These are phyloP conservation scores for Paraphoma sp. DNA, from an alignment of 2,329 filamentous ascomycete genomes.

Conservation along the genomic window DNA sequence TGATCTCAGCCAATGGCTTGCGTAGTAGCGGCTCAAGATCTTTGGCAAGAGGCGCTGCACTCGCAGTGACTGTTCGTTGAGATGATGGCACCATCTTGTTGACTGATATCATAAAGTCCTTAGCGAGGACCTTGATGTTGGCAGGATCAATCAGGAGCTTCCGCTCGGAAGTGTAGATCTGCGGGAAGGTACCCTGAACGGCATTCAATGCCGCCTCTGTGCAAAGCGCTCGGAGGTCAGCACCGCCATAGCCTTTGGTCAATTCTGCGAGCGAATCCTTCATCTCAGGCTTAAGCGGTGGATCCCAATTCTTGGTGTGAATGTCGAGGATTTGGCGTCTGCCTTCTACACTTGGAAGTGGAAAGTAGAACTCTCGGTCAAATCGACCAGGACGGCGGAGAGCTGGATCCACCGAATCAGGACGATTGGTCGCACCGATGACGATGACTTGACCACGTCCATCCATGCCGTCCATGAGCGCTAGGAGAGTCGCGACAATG, in stretches of 20 bases:
- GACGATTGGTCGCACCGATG: slow-evolving; percentile 97
- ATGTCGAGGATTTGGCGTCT: slow-evolving; percentile 91
- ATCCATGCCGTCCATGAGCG: slow-evolving; percentile 59
- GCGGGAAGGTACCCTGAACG: slow-evolving; percentile 92
- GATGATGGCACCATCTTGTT: slow-evolving; percentile 97
- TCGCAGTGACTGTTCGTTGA: slow-evolving; percentile 84
- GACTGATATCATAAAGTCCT: slow-evolving; percentile 96
- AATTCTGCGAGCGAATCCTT: slow-evolving; percentile 83
- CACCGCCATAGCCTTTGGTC: slow-evolving; percentile 96
- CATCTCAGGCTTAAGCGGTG: slow-evolving; percentile 74
- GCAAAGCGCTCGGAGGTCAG: slow-evolving; percentile 89
- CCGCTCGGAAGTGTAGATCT: slow-evolving; percentile 90
- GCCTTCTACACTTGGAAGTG: slow-evolving; percentile 80
- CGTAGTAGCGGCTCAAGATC: slow-evolving; percentile 82
- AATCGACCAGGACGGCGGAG: slow-evolving; percentile 92
- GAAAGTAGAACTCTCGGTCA: slow-evolving; percentile 98
- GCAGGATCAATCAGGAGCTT: slow-evolving; percentile 88
- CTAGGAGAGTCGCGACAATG: slow-evolving; percentile 67
- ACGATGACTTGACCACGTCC: slow-evolving; percentile 84
- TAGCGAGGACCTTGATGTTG: slow-evolving; percentile 84
- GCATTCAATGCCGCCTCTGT: slow-evolving; percentile 96
- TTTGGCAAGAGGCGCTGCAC: slow-evolving; percentile 79
- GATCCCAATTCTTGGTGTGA: slow-evolving; percentile 92
- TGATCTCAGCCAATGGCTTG: slow-evolving; percentile 73
- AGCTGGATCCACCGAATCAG: slow-evolving; percentile 96